Conservation (phyloP, 805 yeast genomes). For the Candida rishiriensis region DNA sequence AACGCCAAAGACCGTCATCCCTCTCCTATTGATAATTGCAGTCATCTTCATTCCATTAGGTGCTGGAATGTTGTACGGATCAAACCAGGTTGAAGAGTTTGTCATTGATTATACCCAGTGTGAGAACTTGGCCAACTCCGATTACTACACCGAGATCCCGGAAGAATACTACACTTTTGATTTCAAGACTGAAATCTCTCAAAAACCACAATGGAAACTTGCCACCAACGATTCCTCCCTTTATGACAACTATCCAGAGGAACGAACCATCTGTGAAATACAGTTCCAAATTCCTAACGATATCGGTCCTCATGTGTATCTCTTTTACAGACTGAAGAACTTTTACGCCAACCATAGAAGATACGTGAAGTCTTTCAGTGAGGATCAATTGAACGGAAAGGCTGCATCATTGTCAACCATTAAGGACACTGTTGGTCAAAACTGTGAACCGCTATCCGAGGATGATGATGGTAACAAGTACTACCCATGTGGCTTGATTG, state of each 20-base stretch:
- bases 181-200: conserved; percentile 41
- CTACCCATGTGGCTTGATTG: conserved; percentile 83
- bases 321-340: conserved; percentile 80
- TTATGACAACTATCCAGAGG: conserved; percentile 40
- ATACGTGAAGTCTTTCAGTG: conserved; percentile 82
- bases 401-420: conserved; percentile 52
- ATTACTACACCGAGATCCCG: conserved; percentile 54
- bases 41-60: conserved; percentile 90
- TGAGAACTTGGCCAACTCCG: conserved; percentile 39
- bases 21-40: conserved; percentile 69
- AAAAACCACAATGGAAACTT: conserved; percentile 65
- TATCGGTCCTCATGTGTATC: conserved; percentile 66
- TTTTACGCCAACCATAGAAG: conserved; percentile 94
- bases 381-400: conserved; percentile 74
- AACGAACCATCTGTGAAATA: conserved; percentile 54
- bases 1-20: conserved; percentile 89
- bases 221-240: conserved; percentile 35
- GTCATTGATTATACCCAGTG: conserved; percentile 77
- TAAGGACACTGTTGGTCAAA: conserved; percentile 47
- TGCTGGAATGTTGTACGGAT: conserved; percentile 73
- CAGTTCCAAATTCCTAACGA: conserved; percentile 73
- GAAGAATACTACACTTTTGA: conserved; percentile 49
- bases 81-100: conserved; percentile 71
- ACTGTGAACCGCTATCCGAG: conserved; percentile 61
- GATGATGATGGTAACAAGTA: conserved; percentile 45